Evolutionary conservation across 164 flowering plant species (phyloP), one percentile per base, ranked within the genome.

Genomic region (Tetrastigma voinierianum): DNA sequence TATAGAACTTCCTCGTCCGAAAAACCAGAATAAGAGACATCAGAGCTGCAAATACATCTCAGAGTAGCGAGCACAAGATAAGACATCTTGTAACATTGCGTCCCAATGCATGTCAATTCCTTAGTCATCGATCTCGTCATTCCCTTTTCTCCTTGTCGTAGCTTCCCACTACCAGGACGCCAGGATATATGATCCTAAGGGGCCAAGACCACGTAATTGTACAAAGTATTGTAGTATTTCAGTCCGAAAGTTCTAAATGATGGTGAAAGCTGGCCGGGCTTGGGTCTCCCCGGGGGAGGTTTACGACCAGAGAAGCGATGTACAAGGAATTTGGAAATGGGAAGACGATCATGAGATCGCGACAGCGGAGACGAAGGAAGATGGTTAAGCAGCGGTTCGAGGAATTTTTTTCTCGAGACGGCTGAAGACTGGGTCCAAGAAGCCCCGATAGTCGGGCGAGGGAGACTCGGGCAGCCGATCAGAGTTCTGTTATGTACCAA

Each of bases 401-500:
- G 4, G 0, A n/a, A n/a, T n/a, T n/a, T 57, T 24, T 16, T 32
- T 24, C n/a, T 24, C 32, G 13, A 1, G 46, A 21, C 18, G 44
- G 4, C 46, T 8, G 8, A 57, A 8, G 2, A 57, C 45, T 11
- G n/a, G 46, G 11, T 2, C 61, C 61, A 57, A 21, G 14, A 24
- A 57, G 44, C 32, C 32, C 61, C 25, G 15, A 57, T 57, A n/a
- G 46, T 57, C 15, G n/a, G n/a, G 16, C 44, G 6, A 57, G 45
- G 61, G n/a, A n/a, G n/a, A n/a, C n/a, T n/a, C n/a, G n/a, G n/a
- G n/a, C n/a, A 57, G 24, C 70, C 66, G 12, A 62, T 61, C 16
- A n/a, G 63, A 51, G 18, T 7, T 66, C 46, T 59, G n/a, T n/a
- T n/a, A n/a, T 16, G 3, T 67, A 51, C 73, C 17, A 74, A 23